Evolutionary conservation across 345 rosid species (phyloP).

Genomic region (Gossypium sturtianum): DNA sequence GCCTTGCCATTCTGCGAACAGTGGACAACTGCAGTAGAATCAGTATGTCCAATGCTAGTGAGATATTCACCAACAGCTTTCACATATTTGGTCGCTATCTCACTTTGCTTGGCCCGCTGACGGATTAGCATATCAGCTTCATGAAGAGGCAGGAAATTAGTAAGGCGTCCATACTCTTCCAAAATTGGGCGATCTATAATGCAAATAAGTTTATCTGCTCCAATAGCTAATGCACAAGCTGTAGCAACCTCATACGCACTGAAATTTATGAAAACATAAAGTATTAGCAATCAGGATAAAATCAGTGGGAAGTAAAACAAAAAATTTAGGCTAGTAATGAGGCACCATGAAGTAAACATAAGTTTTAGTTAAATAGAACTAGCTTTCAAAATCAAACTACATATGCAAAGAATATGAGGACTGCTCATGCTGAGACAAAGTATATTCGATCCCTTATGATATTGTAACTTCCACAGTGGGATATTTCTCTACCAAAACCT

Average conservation of each 20-base stretch:
- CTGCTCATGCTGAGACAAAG: not conserved
- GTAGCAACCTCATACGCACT: conserved; percentile 99
- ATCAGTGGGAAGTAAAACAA: not conserved
- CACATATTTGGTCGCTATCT: conserved; percentile 82
- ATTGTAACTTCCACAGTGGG: not conserved
- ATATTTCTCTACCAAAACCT: not conserved
- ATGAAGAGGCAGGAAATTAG: conserved; percentile 77
- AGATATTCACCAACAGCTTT: conserved; percentile 64
- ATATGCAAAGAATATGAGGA: not conserved
- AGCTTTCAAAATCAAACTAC: conserved; percentile 1
- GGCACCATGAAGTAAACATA: not conserved
- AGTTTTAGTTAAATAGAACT: not conserved
- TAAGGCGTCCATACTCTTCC: conserved; percentile 75
- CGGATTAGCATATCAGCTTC: conserved; percentile 90
- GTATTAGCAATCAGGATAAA: conserved; percentile 6
- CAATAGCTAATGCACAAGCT: conserved; percentile 94
- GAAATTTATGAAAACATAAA: conserved; percentile 23
- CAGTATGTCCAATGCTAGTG: conserved; percentile 29
- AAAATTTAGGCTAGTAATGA: not conserved
- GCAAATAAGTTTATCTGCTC: conserved; percentile 93
- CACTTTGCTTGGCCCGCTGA: conserved; percentile 79
- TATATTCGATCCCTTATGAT: not conserved
- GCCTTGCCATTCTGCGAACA: conserved; percentile 38
- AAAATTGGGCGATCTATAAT: conserved; percentile 80
- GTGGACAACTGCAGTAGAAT: conserved; percentile 36